A percentile compares a stretch with the other conserved stretches of the same genome.
Conservation (phyloP, 225 moss, liverwort and hornwort genomes). For the Rhytidiadelphus loreus region DNA sequence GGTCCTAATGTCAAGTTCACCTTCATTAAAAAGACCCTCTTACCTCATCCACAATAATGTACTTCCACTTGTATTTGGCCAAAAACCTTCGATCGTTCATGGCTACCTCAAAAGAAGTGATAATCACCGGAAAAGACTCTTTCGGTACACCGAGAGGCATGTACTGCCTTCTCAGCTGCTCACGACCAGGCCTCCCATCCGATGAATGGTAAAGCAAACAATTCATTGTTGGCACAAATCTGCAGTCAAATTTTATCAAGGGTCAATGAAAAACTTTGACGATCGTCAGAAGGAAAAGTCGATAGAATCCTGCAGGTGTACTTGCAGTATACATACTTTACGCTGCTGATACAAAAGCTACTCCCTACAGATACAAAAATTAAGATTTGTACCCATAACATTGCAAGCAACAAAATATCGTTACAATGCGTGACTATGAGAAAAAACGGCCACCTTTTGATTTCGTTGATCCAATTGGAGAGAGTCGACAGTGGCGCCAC, state of each 20-base stretch:
- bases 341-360: too few species aligned
- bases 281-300: not conserved
- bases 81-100: constrained; percentile 77
- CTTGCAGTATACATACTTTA: not conserved
- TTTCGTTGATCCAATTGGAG: constrained; percentile 86
- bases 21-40: not conserved
- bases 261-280: not conserved
- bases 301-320: not conserved
- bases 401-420: not conserved
- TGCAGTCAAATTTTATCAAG: not conserved
- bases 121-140: constrained; percentile 62
- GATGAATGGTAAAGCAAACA: constrained; percentile 82
- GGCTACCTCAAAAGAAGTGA: constrained; percentile 91
- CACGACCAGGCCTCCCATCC: constrained; percentile 43
- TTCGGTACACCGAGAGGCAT: constrained; percentile 42
- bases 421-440: not conserved
- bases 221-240: constrained; percentile 71
- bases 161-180: constrained; percentile 44
- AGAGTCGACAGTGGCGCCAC: constrained; percentile 91
- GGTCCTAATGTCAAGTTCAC: not conserved
- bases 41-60: constrained; percentile 89
- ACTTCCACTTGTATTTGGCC: constrained; percentile 78
- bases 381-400: not conserved
- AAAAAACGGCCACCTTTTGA: constrained; percentile 28
- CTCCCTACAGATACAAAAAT: not conserved